phyloP scores from a whole-genome alignment of 2,329 filamentous ascomycete species.

The Geosmithia morbida region DNA sequence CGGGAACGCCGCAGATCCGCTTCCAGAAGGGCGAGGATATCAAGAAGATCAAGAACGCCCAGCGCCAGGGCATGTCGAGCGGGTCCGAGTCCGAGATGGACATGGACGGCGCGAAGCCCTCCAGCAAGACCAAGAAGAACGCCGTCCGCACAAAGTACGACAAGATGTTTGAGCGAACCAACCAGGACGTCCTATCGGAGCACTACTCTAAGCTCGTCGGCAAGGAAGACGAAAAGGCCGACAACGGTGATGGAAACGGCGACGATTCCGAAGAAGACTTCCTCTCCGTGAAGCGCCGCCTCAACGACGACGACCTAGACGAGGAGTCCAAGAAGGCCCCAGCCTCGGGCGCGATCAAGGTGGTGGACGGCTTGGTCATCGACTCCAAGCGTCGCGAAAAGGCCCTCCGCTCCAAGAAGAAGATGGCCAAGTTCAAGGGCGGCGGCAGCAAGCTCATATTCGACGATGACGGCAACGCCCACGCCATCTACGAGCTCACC shows the following conservation, averaged over 20 bases:
- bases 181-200: slow-evolving; percentile 87
- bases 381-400: slow-evolving; percentile 95
- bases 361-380: slow-evolving; percentile 57
- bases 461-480: slow-evolving; percentile 79
- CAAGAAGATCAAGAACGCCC: slow-evolving; percentile 77
- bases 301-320: slow-evolving; percentile 53
- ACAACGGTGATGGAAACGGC: slow-evolving; percentile 30
- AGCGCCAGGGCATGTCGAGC: slow-evolving; percentile 50
- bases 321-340: slow-evolving; percentile 21
- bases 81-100: slow-evolving; percentile 44
- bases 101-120: slow-evolving; percentile 26
- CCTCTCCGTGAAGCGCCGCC: slow-evolving; percentile 76
- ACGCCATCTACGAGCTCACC: slow-evolving; percentile 78
- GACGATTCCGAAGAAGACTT: slow-evolving; percentile 66
- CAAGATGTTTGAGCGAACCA: slow-evolving; percentile 93
- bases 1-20: slow-evolving; percentile 84
- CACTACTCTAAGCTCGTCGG: slow-evolving; percentile 81
- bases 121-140: slow-evolving; percentile 42
- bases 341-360: slow-evolving; percentile 25
- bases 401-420: slow-evolving; percentile 88
- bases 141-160: slow-evolving; percentile 89
- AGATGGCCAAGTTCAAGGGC: slow-evolving; percentile 80
- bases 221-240: too few species aligned
- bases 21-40: slow-evolving; percentile 82
- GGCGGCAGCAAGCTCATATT: slow-evolving; percentile 76